Base-by-base conservation (phyloP, 805 yeast species). In the Starmerella apicola region DNA sequence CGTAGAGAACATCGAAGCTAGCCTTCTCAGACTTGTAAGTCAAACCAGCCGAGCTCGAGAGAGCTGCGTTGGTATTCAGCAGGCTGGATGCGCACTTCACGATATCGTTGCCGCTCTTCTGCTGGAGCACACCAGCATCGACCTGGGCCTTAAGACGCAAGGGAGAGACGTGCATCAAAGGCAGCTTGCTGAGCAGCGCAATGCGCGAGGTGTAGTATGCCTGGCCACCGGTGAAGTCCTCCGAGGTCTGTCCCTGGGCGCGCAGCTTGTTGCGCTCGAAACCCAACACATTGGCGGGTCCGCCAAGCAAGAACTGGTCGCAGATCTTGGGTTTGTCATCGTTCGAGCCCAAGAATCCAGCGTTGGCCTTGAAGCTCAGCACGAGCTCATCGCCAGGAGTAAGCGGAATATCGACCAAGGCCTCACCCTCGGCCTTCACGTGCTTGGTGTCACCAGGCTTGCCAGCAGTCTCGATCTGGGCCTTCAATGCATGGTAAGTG, bases 231-330 rank as follows among this genome's bases (percentile, higher is more conserved):
- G 74, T 48, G 12, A 72, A 63, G 52, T 74, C 76, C 16, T 12
- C 17, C 8, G 7, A 7, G 8, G 60, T 60, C 18, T 64, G 62
- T 41, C 71, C 72, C 41, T 71, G 64, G 3, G 77, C 74, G 18
- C 88, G 84, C 27, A 81, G 56, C 1, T 82, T 72, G 64, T 77
- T 77, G 40, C 67, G 63, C 32, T 68, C 65, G 53, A 77, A 81
- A 1, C 86, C 83, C 48, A 76, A 66, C 27, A 83, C 71, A 39
- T 74, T 74, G 42, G 72, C 68, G 25, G 73, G 68, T 0, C 94
- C 94, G 16, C 94, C 91, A 35, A 80, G 65, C 53, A 78, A 81
- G 56, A 84, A 86, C 50, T 78, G 71, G 60, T 88, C 97, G 48
- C 76, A 67, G 22, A 78, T 58, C 50, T 78, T 81, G 2, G 79